These are phyloP conservation scores for Malassezia obtusa DNA, from an alignment of 1,284 basidiomycete genomes.

Conservation along the genomic window DNA sequence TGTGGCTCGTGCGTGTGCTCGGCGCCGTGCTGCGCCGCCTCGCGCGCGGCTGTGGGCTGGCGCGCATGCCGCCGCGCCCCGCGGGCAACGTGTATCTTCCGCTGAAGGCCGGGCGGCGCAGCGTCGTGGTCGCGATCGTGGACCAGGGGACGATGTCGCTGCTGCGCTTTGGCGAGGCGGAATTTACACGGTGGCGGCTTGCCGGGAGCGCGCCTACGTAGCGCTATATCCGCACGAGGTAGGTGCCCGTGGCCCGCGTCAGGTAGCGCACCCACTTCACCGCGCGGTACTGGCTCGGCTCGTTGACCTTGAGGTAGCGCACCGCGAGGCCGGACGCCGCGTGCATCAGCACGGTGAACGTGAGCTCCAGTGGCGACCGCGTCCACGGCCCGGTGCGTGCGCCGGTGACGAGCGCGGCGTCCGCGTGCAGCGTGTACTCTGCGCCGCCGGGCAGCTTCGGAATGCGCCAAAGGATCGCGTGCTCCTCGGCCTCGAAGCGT, in stretches of 20 bases:
- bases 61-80: conserved; percentile 10
- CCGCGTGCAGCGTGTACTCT: conserved; percentile 74
- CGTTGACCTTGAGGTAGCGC: conserved; percentile 93
- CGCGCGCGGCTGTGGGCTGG: neutral
- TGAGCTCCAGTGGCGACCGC: conserved; percentile 89
- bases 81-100: conserved; percentile 42
- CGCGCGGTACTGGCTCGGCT: conserved; percentile 77
- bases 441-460: conserved; percentile 82
- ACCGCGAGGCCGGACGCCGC: conserved; percentile 91
- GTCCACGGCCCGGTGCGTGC: conserved; percentile 89
- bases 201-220: neutral
- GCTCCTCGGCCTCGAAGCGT: conserved; percentile 90
- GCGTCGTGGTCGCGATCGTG: conserved; percentile 74
- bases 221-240: conserved; percentile 32
- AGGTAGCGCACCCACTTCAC: conserved; percentile 49
- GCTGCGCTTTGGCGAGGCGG: conserved; percentile 75
- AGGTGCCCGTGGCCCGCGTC: conserved; percentile 31
- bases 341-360: conserved; percentile 98
- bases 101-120: conserved; percentile 74
- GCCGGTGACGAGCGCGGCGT: conserved; percentile 73
- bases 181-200: conserved; percentile 55
- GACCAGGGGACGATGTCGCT: conserved; percentile 81
- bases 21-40: conserved; percentile 6
- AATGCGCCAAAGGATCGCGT: conserved; percentile 92
- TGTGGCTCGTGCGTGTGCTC: conserved; percentile 4